Evolutionary conservation across 345 rosid genomes (phyloP), one percentile per base, ranked within the genome.

Genomic region (Salix suchowensis): DNA sequence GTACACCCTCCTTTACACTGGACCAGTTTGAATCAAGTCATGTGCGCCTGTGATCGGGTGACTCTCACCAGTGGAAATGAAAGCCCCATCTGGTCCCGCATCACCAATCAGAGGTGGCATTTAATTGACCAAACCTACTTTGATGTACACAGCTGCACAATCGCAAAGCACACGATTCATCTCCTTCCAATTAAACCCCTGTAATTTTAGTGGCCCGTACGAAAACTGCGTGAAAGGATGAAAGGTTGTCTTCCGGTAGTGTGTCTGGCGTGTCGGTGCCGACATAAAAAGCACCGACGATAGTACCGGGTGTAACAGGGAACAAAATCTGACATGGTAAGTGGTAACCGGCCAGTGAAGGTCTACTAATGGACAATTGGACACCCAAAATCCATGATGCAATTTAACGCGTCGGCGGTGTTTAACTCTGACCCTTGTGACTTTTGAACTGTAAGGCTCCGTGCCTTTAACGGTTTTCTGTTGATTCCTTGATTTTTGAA

Each of bases 261-360:
- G 48, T 74, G 74, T 76, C 77, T 76, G 61, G 83, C 81, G 83
- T 79, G 91, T 88, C 89, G 88, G 91, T 86, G 88, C 91, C 87
- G 86, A 86, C 91, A 86, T 62, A 4, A 0, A 0, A 4, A 3
- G 5, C 81, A 81, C 87, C 88, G 87, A 88, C 88, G 79, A 76
- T 6, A 10, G 15, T 5, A 88, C 86, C 64, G 84, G 87, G 60
- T 65, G 74, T 62, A 68, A n/a, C 36, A 72, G 79, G 78, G 73
- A 26, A 48, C 50, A 64, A 7, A 0, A 16, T 48, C 68, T 50
- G 72, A 44, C 61, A 46, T 21, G 23, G 18, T 2, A 75, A 62
- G 76, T 6, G 32, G 36, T 74, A 34, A 81, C 86, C 84, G 82
- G 88, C 32, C 61, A 68, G 46, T 64, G 32, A 3, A 78, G 74